Evolutionary conservation across 805 yeast species (phyloP).

Genomic region (Saturnispora galanensis): DNA sequence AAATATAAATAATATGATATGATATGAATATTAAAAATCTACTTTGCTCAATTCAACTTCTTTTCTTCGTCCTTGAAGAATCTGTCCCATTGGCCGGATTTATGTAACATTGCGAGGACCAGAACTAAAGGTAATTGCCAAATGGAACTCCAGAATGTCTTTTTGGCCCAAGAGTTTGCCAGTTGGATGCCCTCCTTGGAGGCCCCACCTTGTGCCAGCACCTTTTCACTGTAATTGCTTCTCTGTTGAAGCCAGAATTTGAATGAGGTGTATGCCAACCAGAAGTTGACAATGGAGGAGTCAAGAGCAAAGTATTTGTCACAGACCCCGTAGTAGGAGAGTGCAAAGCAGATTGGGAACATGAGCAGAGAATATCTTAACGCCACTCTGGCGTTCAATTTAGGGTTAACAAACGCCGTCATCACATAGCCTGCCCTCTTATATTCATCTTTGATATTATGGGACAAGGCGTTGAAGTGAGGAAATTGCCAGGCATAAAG

Average conservation of each 20-base stretch:
- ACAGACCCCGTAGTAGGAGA: conserved; percentile 69
- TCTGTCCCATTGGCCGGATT: conserved; percentile 92
- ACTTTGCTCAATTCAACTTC: conserved; percentile 1
- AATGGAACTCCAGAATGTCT: conserved; percentile 88
- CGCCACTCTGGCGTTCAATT: conserved; percentile 86
- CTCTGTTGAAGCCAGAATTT: conserved; percentile 82
- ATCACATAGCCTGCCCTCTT: conserved; percentile 93
- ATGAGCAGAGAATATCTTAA: conserved; percentile 80
- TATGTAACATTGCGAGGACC: conserved; percentile 87
- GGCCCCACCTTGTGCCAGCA: conserved; percentile 27
- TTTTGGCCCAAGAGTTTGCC: conserved; percentile 67
- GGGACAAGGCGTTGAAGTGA: conserved; percentile 88
- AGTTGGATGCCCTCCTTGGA: conserved; percentile 48
- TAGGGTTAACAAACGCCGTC: conserved; percentile 92
- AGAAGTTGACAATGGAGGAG: conserved; percentile 70
- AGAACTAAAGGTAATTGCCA: conserved; percentile 88
- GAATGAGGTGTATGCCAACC: conserved; percentile 74
- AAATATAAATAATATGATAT: not conserved
- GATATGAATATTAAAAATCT: not conserved
- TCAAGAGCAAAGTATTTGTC: conserved; percentile 78
- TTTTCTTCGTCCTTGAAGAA: conserved; percentile 27
- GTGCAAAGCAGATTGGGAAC: conserved; percentile 87
- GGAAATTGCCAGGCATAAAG: conserved; percentile 98
- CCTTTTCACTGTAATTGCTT: conserved; percentile 37
- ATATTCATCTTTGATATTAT: conserved; percentile 80